Evolutionary conservation across 225 moss, liverwort and hornwort genomes (phyloP), one percentile per base, ranked within the genome.

Genomic region (Lunularia cruciata): DNA sequence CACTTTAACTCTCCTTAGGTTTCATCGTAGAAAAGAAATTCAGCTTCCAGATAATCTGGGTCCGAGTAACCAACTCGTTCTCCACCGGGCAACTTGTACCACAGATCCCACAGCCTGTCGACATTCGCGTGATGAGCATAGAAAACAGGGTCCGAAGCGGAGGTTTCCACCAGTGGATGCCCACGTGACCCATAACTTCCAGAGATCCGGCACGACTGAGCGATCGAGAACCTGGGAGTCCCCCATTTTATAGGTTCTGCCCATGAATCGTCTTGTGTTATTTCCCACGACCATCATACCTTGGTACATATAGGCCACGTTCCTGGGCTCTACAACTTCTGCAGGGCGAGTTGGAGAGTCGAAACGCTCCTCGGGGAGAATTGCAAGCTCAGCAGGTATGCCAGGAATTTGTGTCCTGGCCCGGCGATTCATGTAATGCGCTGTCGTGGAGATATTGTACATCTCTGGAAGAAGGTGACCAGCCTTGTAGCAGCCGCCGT

Each of bases 181-280:
- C 37, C 0, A 81, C 87, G 37, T 92, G 92, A 1, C 85, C 80
- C 2, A 83, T 4, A 32, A 63, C 65, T 48, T 92, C 92, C 26
- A 90, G 11, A 12, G 72, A 78, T 0, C 89, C 58, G 0, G 48
- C 48, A 34, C 20, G 47, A 18, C 9, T 42, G 5, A 19, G 23
- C 23, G 55, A 35, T 47, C 66, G 32, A 33, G 19, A 20, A 46
- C 28, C 35, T 51, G 66, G 8, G 8, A n/a, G n/a, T 47, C 47
- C 16, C 66, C 51, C 4, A 8, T 0, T 14, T 35, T 67, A 33
- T 67, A 51, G 10, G 18, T 10, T 20, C 35, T 35, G 48, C 47
- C 47, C 47, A 67, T 35, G 33, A 48, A 67, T 20, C 23, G 7
- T 18, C 51, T 48, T 31, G 47, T 47, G 0, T n/a, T 36, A 19